A percentile compares a stretch with the other conserved stretches of the same genome.
These are phyloP conservation scores for Cicer cuneatum DNA, from an alignment of 306 rosid genomes.

Conservation along the genomic window DNA sequence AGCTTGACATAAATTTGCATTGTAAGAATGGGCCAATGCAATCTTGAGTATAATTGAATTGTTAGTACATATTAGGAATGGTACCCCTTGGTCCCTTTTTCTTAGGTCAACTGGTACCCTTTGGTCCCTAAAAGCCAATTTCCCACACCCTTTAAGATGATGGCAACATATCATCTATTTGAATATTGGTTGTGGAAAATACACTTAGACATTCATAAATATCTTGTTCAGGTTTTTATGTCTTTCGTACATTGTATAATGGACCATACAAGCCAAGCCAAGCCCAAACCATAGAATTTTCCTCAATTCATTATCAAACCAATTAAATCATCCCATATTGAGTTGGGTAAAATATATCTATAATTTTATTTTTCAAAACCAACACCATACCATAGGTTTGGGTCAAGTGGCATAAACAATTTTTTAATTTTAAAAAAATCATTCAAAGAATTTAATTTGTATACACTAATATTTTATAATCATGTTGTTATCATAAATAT, in stretches of 20 bases:
- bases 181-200: background rate
- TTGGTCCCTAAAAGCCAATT: background rate
- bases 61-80: background rate
- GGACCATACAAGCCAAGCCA: too few species aligned
- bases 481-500: rapidly evolving
- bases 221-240: too few species aligned
- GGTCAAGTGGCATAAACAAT: too few species aligned
- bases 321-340: background rate
- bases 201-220: background rate
- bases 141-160: background rate
- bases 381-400: too few species aligned
- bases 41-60: background rate
- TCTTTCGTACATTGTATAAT: too few species aligned
- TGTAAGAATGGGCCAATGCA: background rate
- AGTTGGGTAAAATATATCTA: background rate
- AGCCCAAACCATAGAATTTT: too few species aligned
- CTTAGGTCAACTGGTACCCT: background rate
- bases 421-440: too few species aligned
- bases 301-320: background rate
- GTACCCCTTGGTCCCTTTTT: background rate
- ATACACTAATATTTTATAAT: too few species aligned
- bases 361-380: too few species aligned
- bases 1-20: too few species aligned
- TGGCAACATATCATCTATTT: background rate
- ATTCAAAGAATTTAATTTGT: too few species aligned